phyloP scores from a whole-genome alignment of 176 grass and related monocot species.

The Oryza meridionalis region DNA sequence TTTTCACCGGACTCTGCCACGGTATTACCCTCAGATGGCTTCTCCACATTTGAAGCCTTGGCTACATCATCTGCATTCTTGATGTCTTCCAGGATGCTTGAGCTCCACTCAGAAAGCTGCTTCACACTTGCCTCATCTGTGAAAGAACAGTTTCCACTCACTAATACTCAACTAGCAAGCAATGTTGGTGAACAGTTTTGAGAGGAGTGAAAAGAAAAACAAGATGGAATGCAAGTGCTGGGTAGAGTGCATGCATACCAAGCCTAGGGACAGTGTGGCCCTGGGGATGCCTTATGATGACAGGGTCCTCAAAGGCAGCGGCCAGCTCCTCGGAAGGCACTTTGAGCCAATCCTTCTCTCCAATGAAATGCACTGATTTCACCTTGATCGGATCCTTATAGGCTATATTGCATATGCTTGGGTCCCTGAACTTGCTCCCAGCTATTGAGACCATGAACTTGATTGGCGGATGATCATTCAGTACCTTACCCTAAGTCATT shows the following conservation, averaged over 20 bases:
- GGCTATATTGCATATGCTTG: constrained; percentile 68
- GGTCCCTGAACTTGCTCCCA: constrained; percentile 80
- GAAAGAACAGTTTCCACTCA: constrained; percentile 1
- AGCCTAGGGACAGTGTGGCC: constrained; percentile 93
- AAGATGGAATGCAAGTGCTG: background rate
- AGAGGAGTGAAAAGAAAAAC: background rate
- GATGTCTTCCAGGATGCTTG: constrained; percentile 48
- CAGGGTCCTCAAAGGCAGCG: constrained; percentile 71
- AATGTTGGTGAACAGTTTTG: background rate
- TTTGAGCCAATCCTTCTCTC: constrained; percentile 97
- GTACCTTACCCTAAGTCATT: constrained; percentile 65
- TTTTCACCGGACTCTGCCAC: constrained; percentile 17
- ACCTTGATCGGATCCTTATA: constrained; percentile 69
- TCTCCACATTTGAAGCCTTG: constrained; percentile 12
- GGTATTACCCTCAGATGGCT: background rate
- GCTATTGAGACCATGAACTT: constrained; percentile 82
- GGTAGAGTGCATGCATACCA: constrained; percentile 44
- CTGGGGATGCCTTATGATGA: constrained; percentile 83
- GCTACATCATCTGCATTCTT: background rate
- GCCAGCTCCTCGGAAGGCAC: constrained; percentile 81
- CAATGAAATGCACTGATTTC: constrained; percentile 88
- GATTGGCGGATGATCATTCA: constrained; percentile 78
- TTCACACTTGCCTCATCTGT: constrained; percentile 61
- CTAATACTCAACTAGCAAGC: background rate
- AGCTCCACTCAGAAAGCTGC: constrained; percentile 67